Evolutionary conservation across 78 protist genomes (phyloP).

Genomic region (Polysphondylium violaceum): DNA sequence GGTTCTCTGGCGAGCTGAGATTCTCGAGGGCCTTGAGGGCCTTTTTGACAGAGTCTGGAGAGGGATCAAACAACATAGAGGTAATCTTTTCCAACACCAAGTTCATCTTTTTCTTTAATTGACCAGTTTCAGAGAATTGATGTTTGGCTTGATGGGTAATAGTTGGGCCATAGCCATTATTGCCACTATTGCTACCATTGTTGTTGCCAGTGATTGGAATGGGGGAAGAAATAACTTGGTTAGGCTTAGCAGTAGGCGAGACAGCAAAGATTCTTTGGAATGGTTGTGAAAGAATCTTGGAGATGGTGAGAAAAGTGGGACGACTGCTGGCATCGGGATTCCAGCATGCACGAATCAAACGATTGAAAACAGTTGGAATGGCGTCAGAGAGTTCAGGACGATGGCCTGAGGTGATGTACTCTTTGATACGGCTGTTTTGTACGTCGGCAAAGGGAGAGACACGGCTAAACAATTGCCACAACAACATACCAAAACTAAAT

Average conservation of each 20-base stretch:
- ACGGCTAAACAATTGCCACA: slow-evolving; percentile 34
- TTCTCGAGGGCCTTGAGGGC: slow-evolving; percentile 65
- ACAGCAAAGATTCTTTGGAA: slow-evolving; percentile 26
- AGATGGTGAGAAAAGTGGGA: slow-evolving; percentile 42
- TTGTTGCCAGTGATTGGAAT: not conserved
- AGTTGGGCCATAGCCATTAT: not conserved
- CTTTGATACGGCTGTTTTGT: not conserved
- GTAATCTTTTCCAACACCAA: slow-evolving; percentile 46
- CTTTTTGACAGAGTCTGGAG: slow-evolving; percentile 6
- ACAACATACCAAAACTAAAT: slow-evolving; percentile 35
- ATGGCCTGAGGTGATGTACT: not conserved
- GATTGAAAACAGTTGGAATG: slow-evolving; percentile 61
- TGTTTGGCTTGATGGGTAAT: slow-evolving; percentile 5
- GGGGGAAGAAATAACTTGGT: not conserved
- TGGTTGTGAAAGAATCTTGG: slow-evolving; percentile 65
- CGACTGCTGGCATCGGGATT: slow-evolving; percentile 41
- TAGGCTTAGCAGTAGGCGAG: slow-evolving; percentile 3
- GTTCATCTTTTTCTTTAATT: slow-evolving; percentile 52
- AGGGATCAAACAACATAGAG: not conserved
- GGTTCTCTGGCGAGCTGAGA: slow-evolving; percentile 33
- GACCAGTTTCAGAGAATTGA: slow-evolving; percentile 70
- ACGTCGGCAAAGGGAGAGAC: not conserved
- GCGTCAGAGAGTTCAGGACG: slow-evolving; percentile 75
- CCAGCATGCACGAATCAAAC: slow-evolving; percentile 80
- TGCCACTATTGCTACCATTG: not conserved